Evolutionary conservation across 2,329 filamentous ascomycete genomes (phyloP), one percentile per base, ranked within the genome.

Genomic region (Colletotrichum godetiae): DNA sequence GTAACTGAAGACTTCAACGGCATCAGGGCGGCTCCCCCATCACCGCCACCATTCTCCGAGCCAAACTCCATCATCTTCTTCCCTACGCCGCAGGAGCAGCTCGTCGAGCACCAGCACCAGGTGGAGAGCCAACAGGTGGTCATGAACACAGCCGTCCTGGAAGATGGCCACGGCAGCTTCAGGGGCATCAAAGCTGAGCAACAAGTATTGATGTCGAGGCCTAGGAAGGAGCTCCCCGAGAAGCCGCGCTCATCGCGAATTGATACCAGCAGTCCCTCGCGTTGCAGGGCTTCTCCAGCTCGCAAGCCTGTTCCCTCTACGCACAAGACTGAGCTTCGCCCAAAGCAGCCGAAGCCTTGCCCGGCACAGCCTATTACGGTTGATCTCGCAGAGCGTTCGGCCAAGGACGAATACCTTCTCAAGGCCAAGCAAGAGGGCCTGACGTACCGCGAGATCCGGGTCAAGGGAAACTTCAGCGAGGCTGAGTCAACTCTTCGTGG

Each of bases 401-500:
- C 61, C 12, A 84, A 85, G 77, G 86, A 90, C 76, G 79, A 84
- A 3, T 87, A 86, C 55, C 84, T 94, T 1, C 79, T 93, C 19
- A 78, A 84, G n/a, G 84, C 86, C 29, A 91, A 90, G 79, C 77
- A 80, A 8, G 80, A 83, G 1, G 92, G 92, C 3, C 83, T 89
- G 83, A 90, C 91, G 0, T 95, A 94, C 81, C 88, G 87, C 67
- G 86, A 92, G 72, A 94, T 94, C 77, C 88, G 88, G 49, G 76
- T 79, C 7, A 78, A 82, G 22, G 89, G 91, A 15, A 82, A 85
- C 1, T 92, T 92, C 75, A 81, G 79, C 0, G 91, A 93, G 77
- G 91, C 92, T 1, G 92, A 94, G 81, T 93, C 92, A 12, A 95
- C 93, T 0, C 85, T 95, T 49, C 88, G 93, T 15, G 93, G 93